Conservation (phyloP, 176 grass and related monocot species). For the Juncus inflexus region DNA sequence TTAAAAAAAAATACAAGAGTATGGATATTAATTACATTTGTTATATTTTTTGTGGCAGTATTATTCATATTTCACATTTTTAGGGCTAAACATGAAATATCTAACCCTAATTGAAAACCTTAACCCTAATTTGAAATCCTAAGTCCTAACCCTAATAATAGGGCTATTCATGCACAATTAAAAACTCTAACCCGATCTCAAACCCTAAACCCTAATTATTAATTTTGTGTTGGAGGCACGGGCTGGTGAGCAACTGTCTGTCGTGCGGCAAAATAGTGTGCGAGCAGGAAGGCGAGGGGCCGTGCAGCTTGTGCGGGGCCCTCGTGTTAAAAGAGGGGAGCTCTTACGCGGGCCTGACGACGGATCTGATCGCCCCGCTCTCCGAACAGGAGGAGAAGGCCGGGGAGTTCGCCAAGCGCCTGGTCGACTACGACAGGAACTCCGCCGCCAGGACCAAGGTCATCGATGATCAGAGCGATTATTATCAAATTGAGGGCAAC, state of each 20-base stretch:
- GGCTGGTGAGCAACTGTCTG: conserved; percentile 88
- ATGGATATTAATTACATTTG: too few species aligned
- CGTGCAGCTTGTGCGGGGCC: conserved; percentile 88
- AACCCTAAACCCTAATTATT: not conserved
- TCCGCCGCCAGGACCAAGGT: conserved; percentile 94
- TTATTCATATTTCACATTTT: too few species aligned
- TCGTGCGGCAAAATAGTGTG: conserved; percentile 98
- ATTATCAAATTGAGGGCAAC: conserved; percentile 98
- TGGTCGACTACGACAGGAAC: conserved; percentile 93
- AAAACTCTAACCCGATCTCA: not conserved
- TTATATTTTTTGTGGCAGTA: too few species aligned
- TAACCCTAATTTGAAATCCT: too few species aligned
- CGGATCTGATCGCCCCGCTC: conserved; percentile 59
- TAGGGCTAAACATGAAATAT: too few species aligned
- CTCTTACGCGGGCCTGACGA: conserved; percentile 84
- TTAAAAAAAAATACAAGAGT: too few species aligned
- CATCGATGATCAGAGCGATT: conserved; percentile 98
- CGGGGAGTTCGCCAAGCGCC: conserved; percentile 86
- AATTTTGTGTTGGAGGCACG: conserved; percentile 12
- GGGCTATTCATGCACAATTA: not conserved
- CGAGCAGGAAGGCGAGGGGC: conserved; percentile 96
- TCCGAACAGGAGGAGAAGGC: conserved; percentile 72
- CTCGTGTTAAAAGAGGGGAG: conserved; percentile 93
- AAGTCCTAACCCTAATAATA: not conserved
- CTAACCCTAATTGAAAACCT: too few species aligned